Base-by-base conservation (phyloP, 2,329 filamentous ascomycete genomes). In the Drechslerella coelobrocha region DNA sequence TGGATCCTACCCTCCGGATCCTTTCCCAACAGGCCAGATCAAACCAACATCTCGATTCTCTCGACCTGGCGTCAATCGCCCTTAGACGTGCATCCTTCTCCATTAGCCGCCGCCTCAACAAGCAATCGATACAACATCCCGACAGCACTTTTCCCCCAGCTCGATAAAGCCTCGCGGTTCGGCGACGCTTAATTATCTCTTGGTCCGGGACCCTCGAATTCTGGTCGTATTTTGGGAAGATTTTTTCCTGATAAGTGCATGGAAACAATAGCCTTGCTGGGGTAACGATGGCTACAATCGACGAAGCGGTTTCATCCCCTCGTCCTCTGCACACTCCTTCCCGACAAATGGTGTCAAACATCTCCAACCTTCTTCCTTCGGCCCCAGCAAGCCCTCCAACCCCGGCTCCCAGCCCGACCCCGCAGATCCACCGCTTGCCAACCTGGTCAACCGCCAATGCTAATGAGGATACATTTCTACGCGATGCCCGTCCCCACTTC, bases 301-400 rank as follows among this genome's bases (percentile, higher is more conserved):
- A 66, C 52, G 68, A 72, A 39, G 26, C 61, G 10, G 60, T 72
- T 59, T 72, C 72, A 45, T 74, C 74, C 53, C 74, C 75, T 45
- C 75, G 75, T 43, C 75, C 75, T 60, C 73, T 76, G 31, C 75
- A 74, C n/a, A 76, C 75, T 47, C 74, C 75, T 26, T 72, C 75
- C 43, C 73, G 75, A n/a, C 72, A 75, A n/a, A 76, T 76, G 63
- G 74, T 75, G 19, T 75, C 75, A 34, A 74, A 74, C 55, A 72
- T 75, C 24, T 74, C 75, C 24, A 76, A 74, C 61, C 73, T 76
- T 47, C 60, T 76, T 34, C 75, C 75, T 57, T 76, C 75, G 10
- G 75, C 75, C 63, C 75, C 75, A 34, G 75, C 75, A 37, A 76
- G 75, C 45, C 75, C 75, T 61, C 75, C 75, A 27, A 76, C 75